phyloP scores from a whole-genome alignment of 495 filamentous ascomycete species.

The Physcia stellaris region DNA sequence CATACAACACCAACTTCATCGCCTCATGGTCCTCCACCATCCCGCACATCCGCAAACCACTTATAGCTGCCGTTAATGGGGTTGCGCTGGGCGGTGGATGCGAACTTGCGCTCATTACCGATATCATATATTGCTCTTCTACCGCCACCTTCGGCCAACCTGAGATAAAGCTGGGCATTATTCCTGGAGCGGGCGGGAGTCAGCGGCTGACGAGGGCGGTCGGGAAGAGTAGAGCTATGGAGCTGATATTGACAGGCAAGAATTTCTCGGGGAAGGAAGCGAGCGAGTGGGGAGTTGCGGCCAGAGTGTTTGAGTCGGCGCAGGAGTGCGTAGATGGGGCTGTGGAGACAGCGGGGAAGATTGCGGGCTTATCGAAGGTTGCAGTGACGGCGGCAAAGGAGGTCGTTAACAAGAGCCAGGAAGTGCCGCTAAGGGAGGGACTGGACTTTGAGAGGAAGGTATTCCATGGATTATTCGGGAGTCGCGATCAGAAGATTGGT shows the following conservation, averaged over 20 bases:
- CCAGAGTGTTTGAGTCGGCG: constrained; percentile 64
- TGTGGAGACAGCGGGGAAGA: constrained; percentile 71
- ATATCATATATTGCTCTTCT: constrained; percentile 80
- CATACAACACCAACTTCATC: constrained; percentile 83
- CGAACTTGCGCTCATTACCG: constrained; percentile 95
- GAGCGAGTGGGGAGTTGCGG: constrained; percentile 79
- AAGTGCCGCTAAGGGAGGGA: constrained; percentile 70
- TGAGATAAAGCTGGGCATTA: constrained; percentile 85
- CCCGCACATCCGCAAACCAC: constrained; percentile 70
- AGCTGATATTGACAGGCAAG: constrained; percentile 77
- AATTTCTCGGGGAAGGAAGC: constrained; percentile 73
- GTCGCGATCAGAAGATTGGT: constrained; percentile 91
- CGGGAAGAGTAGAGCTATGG: constrained; percentile 87
- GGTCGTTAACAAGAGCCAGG: constrained; percentile 95
- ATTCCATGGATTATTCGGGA: constrained; percentile 88
- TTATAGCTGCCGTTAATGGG: constrained; percentile 87
- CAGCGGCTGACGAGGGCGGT: constrained; percentile 81
- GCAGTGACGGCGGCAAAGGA: constrained; percentile 89
- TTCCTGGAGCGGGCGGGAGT: constrained; percentile 83
- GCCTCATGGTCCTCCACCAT: constrained; percentile 79
- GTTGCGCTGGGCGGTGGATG: constrained; percentile 92
- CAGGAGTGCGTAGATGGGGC: constrained; percentile 69
- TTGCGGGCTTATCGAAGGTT: constrained; percentile 67
- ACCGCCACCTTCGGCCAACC: constrained; percentile 86
- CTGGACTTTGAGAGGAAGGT: constrained; percentile 87